Base-by-base conservation (phyloP, 2,329 filamentous ascomycete genomes). In the Bipolaris sorokiniana region DNA sequence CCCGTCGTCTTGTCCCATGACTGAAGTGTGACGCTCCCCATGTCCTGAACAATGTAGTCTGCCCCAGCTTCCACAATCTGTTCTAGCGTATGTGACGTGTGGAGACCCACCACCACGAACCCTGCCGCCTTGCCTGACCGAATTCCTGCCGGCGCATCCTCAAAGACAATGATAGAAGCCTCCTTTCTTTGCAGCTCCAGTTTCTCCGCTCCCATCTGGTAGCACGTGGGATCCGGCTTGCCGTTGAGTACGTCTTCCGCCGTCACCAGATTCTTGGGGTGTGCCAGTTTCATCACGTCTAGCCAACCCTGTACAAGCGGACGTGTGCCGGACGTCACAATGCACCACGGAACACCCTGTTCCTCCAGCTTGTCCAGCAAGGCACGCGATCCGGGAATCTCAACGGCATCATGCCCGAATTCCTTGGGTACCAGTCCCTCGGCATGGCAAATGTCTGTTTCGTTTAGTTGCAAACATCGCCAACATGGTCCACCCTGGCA, bases 61-160 rank as follows among this genome's bases (percentile, higher is more conserved):
- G 93, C 91, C n/a, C 86, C 88, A 4, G 92, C 91, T 45, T 84
- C 85, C 59, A 83, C 79, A 48, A 96, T 83, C 78, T 93, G 86
- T 66, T 87, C 86, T 44, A 88, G 80, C 23, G 84, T 86, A 78
- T 97, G 93, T 70, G 91, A 96, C 51, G 92, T 97, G 53, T 90
- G 86, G 51, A 97, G 79, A n/a, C 88, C 93, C 44, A 96, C 79
- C 11, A 97, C 93, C 71, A 85, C 88, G 80, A 90, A 97, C 1
- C 92, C 92, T 9, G 93, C 93, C 0, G 86, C 90, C 78, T 93
- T 96, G 47, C 92, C 93, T 26, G 92, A 87, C 63, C 80, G 83
- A 70, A 97, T 91, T 5, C 93, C 93, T 7, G 92, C 91, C 5
- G 93, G 92, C 54, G 91, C 91, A 79, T 97, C 93, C 78, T 97